Percentiles rank a stretch among this genome's conserved stretches.
phyloP scores from a whole-genome alignment of 192 early-diverging fungal genomes.

The Entomortierella parvispora region DNA sequence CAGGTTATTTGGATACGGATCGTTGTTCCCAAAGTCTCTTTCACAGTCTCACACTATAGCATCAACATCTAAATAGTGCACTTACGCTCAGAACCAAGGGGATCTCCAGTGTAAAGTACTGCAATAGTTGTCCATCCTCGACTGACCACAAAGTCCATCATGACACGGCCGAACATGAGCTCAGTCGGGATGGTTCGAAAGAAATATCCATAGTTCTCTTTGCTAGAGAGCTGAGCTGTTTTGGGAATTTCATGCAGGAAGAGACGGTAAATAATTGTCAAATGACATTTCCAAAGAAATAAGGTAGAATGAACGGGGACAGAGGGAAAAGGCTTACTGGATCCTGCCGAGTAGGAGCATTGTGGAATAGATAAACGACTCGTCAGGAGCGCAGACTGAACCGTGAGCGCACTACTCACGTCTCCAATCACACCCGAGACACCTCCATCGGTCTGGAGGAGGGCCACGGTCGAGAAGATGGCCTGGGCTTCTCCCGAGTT shows the following conservation, averaged over 20 bases:
- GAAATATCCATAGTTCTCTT: conserved; percentile 59
- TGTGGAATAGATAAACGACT: conserved; percentile 60
- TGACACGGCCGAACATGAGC: conserved; percentile 59
- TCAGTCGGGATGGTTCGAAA: conserved; percentile 64
- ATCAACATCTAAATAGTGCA: neutral
- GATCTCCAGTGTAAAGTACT: conserved; percentile 58
- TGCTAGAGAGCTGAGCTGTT: conserved; percentile 58
- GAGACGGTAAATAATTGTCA: too few species aligned
- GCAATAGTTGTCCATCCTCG: conserved; percentile 58
- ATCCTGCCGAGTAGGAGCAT: conserved; percentile 62
- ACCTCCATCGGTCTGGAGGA: conserved; percentile 54
- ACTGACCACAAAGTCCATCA: conserved; percentile 58
- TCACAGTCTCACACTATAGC: neutral
- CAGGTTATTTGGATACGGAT: too few species aligned
- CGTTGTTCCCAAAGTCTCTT: too few species aligned
- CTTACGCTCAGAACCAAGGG: conserved; percentile 59
- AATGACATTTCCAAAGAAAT: too few species aligned
- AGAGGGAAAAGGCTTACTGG: too few species aligned
- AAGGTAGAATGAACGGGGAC: too few species aligned
- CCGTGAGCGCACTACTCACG: conserved; percentile 60
- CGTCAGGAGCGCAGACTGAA: conserved; percentile 59
- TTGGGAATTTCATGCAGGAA: too few species aligned
- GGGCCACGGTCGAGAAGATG: conserved; percentile 59
- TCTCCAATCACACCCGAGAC: conserved; percentile 64
- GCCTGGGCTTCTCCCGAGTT: conserved; percentile 59